Base-by-base conservation (phyloP, 441 rosid genomes). In the Euphorbia celastroides region DNA sequence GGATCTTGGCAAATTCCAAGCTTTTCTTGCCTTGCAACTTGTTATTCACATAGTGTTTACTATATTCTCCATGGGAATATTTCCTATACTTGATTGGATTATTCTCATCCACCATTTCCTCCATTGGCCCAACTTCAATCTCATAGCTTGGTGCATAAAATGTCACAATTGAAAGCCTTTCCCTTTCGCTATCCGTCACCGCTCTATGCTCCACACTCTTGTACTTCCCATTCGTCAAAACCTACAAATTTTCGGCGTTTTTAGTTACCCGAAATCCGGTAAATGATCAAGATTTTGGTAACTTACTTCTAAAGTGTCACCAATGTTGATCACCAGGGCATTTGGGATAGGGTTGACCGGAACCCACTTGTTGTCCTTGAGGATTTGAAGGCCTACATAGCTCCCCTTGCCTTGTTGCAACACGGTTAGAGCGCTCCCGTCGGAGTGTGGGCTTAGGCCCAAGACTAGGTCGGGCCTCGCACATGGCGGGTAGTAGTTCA, bases 401-500 rank as follows among this genome's bases (percentile, higher is more conserved):
- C 86, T 75, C 27, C 83, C 81, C 65, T 80, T 89, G 50, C 78
- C 80, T 69, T 93, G 98, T 76, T 90, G 98, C 76, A 93, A 77
- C 38, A 90, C 96, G 55, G 98, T 88, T 60, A 93, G 80, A 58
- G 96, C 98, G 81, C 98, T 93, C 48, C 98, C 98, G 79, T 93
- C 97, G 32, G 97, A 90, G 80, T 93, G 97, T 52, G 97, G 98
- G 67, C 97, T 93, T 38, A 90, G 86, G 19, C 98, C 98, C 41
- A 90, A 72, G 65, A 93, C 98, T 74, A 90, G 97, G 80, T 93
- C 96, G 42, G 97, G 98, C 70, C 89, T 84, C 68, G 96, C 68
- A 80, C 98, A 92, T 74, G 98, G 86, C 28, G 98, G 98, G 66
- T 88, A 92, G 73, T 92, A 92, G 70, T 92, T 92, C 98, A 90